Base-by-base conservation (phyloP, 441 rosid genomes). In the Mallotus japonicus region DNA sequence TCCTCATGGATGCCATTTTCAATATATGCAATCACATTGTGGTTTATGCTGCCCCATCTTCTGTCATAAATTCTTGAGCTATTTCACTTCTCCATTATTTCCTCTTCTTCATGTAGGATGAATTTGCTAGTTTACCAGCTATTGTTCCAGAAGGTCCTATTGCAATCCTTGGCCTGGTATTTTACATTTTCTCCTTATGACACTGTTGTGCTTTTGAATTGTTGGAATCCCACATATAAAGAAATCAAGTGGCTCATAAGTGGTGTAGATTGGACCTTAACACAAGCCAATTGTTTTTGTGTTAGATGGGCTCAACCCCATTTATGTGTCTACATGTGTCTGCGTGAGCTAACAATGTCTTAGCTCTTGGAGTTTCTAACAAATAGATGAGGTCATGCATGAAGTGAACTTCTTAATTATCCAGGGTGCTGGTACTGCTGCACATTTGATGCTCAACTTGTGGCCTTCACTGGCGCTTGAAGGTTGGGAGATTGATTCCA, bases 391-490 rank as follows among this genome's bases (percentile, higher is more conserved):
- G 14, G 19, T 69, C 28, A 14, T 54, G 17, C 46, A 13, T 57
- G 40, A 16, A 24, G 40, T 10, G 12, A 75, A 56, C 61, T 40
- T 62, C 6, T 44, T 58, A 17, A 64, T 74, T 17, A 64, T 77
- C 20, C 60, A 89, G 94, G 94, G 95, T 44, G 98, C 92, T 73
- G 98, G 98, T 76, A 92, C 98, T 24, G 93, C 91, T 66, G 98
- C 96, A 32, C 91, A 86, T 75, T 74, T 92, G 84, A 88, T 92
- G 85, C 98, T 92, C 78, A 82, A 86, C 40, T 70, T 82, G 51
- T 90, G 92, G 93, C 98, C 98, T 79, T 82, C 89, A 10, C 55
- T 87, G 78, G 78, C 80, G 81, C 86, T 94, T 79, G 85, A 92
- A 71, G 97, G 97, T 59, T 94, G 90, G 90, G 97, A 94, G 82